Base-by-base conservation (phyloP, 73 alveolate species). In the Paramecium sonneborni region DNA sequence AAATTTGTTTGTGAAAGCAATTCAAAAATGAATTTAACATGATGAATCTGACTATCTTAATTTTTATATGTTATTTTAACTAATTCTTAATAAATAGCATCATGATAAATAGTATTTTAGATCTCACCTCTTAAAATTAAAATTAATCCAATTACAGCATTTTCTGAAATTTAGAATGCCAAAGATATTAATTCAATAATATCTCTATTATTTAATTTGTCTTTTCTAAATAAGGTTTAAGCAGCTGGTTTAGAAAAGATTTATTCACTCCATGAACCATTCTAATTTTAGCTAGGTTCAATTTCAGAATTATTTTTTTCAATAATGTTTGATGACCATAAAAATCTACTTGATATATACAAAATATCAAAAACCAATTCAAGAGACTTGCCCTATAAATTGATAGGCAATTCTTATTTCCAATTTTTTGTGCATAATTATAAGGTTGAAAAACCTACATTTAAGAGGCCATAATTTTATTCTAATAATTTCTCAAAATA, bases 151-250 rank as follows among this genome's bases (percentile, higher is more conserved):
- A 74, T 74, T 0, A 37, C 55, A 74, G 87, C 37, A 34, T 37
- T 39, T 74, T 74, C 87, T 14, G 56, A 37, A 3, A 74, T 74
- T 18, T 34, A 18, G 58, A 74, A 39, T 10, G 87, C 67, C 32
- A 37, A 39, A 20, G 87, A 34, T 14, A 34, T 28, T 34, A 34
- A 20, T 74, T 74, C 87, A 37, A 74, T 74, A 3, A 74, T 28
- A 37, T 74, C 87, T 74, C 87, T 74, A 74, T 39, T 39, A 74
- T 37, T 74, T n/a, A 74, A 39, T 74, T 74, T 74, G 12, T 74
- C 87, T 37, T 74, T 34, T 74, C 87, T 74, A 9, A 9, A n/a
- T 34, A 39, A 0, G 15, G 12, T 74, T n/a, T 24, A 21, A 1
- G 87, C 14, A 18, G 87, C 87, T n/a, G 67, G 67, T 39, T 37